Evolutionary conservation across 1,139 yeast species (phyloP), one percentile per base, ranked within the genome.

Genomic region (Nakaseomyces glabratus): DNA sequence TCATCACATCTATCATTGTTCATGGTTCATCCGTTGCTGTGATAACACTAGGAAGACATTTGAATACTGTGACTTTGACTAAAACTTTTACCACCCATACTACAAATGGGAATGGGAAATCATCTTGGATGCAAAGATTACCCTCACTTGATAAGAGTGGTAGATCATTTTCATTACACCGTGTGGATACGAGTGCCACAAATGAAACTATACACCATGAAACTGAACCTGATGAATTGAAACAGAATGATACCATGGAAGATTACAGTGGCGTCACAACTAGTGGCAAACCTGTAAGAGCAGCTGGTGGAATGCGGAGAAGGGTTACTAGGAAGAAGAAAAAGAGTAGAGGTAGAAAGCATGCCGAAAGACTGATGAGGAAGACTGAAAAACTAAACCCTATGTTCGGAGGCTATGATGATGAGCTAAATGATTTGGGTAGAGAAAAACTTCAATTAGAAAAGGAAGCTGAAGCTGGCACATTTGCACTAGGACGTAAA

Each of bases 1-100:
- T 90, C 24, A 67, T 90, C 8, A 72, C 93, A 0, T 86, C 96
- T 2, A 90, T 90, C 49, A 65, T 86, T 18, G 94, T 90, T 19
- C 98, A 90, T 61, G 98, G 98, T 10, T 88, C 97, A 0, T 86
- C 96, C 0, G 95, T 90, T 30, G 98, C 98, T 0, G 95, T 88
- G 4, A 71, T 86, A 45, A 78, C 93, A 4, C 68, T 90, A 35
- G 97, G 97, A 35, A 82, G 78, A 51, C 79, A 93, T 41, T 71
- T 90, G 56, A 86, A 88, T 62, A 78, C 93, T 42, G 80, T 90
- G 80, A 85, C 95, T 4, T 76, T 90, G 48, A 84, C 96, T 3
- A 82, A 86, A 82, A 75, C 96, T 0, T 80, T 84, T 55, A 86
- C 95, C 15, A 73, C 82, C 4, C 62, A 58, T 31, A 73, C 73